Evolutionary conservation across 2,329 filamentous ascomycete species (phyloP).

Genomic region (Aureobasidium melanogenum): DNA sequence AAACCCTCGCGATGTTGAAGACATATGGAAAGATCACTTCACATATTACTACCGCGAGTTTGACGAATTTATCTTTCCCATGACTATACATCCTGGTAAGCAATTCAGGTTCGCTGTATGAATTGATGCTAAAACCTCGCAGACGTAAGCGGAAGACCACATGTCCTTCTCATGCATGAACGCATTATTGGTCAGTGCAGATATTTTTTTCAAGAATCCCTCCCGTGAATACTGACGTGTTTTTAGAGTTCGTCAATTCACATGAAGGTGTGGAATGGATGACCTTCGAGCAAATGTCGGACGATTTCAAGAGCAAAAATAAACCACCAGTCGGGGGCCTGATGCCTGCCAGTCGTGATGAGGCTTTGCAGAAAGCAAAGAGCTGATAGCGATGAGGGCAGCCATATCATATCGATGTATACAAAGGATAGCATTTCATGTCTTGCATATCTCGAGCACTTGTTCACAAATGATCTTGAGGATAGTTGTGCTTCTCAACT

Average conservation of each 20-base stretch:
- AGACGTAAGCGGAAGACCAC: slow-evolving; percentile 62
- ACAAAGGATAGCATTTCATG: no score
- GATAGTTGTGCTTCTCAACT: background rate
- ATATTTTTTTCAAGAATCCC: background rate
- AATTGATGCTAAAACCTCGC: no score
- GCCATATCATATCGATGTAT: no score
- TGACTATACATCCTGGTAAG: slow-evolving; percentile 58
- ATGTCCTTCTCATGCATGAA: slow-evolving; percentile 66
- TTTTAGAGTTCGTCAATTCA: slow-evolving; percentile 61
- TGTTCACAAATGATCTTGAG: no score
- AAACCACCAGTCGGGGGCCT: slow-evolving; percentile 48
- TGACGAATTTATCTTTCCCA: slow-evolving; percentile 68
- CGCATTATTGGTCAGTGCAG: slow-evolving; percentile 33
- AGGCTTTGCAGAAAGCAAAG: background rate
- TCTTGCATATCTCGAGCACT: no score
- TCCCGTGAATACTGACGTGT: slow-evolving; percentile 26
- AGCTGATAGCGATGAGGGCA: background rate
- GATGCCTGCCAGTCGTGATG: slow-evolving; percentile 42
- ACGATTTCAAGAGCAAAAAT: slow-evolving; percentile 64
- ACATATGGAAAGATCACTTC: slow-evolving; percentile 59
- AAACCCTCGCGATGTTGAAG: slow-evolving; percentile 43
- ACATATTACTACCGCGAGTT: slow-evolving; percentile 70
- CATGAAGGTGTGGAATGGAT: slow-evolving; percentile 57
- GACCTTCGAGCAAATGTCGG: slow-evolving; percentile 62
- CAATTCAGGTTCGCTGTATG: no score